Percentiles rank a stretch among this genome's conserved stretches.
These are phyloP conservation scores for Phytophthora pseudosyringae DNA, from an alignment of 352 stramenopile species.

Conservation along the genomic window DNA sequence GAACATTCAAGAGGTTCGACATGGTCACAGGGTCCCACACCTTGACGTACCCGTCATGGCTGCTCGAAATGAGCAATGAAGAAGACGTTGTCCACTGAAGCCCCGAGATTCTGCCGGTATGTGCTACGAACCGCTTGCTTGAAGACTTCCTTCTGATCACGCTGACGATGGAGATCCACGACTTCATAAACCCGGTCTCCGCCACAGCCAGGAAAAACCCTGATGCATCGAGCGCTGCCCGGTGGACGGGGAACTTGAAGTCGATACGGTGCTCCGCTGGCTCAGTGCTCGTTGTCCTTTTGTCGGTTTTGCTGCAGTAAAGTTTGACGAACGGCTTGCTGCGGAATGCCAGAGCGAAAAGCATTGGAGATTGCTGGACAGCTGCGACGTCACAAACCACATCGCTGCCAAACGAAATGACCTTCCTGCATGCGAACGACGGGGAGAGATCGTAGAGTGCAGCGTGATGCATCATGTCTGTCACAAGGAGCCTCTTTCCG, in stretches of 20 bases:
- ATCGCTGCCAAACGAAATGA: slow-evolving; percentile 15
- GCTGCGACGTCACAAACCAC: slow-evolving; percentile 35
- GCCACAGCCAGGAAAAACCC: slow-evolving; percentile 51
- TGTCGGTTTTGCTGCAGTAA: slow-evolving; percentile 5
- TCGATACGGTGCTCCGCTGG: slow-evolving; percentile 21
- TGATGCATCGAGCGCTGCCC: slow-evolving; percentile 43
- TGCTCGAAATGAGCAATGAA: slow-evolving; percentile 53
- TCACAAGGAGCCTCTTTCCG: slow-evolving; percentile 35
- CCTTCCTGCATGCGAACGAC: slow-evolving; percentile 12
- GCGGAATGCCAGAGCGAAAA: slow-evolving; percentile 38
- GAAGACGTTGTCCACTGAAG: slow-evolving; percentile 58
- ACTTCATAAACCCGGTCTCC: slow-evolving; percentile 55
- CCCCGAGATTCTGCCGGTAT: slow-evolving; percentile 56
- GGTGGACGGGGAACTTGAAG: slow-evolving; percentile 51
- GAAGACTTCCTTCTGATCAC: slow-evolving; percentile 23
- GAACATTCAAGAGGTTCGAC: slow-evolving; percentile 37
- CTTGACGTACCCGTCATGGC: slow-evolving; percentile 69
- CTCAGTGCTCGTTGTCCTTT: not conserved
- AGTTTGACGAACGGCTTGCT: slow-evolving; percentile 38
- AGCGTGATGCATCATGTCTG: slow-evolving; percentile 41
- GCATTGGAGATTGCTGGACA: not conserved
- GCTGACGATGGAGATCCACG: slow-evolving; percentile 61
- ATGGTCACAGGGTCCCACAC: slow-evolving; percentile 53
- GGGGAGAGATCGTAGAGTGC: slow-evolving; percentile 20
- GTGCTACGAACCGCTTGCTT: slow-evolving; percentile 54